Base-by-base conservation (phyloP, 257 asterid species). In the Nicotiana undulata region DNA sequence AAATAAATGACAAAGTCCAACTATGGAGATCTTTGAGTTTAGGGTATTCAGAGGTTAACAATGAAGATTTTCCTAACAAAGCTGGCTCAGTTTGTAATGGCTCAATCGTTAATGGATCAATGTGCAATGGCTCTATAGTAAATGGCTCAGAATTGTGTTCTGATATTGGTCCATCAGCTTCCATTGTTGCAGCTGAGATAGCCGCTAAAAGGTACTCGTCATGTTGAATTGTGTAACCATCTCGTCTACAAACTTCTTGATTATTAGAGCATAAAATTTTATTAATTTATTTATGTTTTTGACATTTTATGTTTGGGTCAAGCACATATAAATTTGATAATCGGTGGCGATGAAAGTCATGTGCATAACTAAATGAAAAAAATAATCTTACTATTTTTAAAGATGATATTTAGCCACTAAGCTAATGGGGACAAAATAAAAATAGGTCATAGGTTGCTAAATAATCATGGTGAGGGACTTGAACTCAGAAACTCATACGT, bases 111-210 rank as follows among this genome's bases (percentile, higher is more conserved):
- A 82, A 85, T 61, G 86, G 89, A 1, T 72, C 88, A 1, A 61
- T 5, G 16, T 60, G 85, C 46, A 76, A 53, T 37, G 90, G 83
- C 3, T 89, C 92, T 4, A 77, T 83, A 26, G 55, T 88, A 20
- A 80, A 88, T 46, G 97, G 89, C 6, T 90, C 94, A 0, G 81
- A 84, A 2, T 52, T 88, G 40, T 81, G 85, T 29, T 90, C 94
- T 1, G 94, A 90, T 31, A 46, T 88, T 31, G 94, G 94, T n/a
- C 98, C 98, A 0, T 94, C 98, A 0, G 98, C 97, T 4, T 93
- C 98, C 0, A 81, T 94, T 20, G 96, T 94, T 85, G 98, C 97
- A 0, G 97, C 94, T 2, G 95, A 91, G 29, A 63, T 94, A 24
- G 91, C 92, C 6, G 92, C 92, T 18, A 67, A 46, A 80, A 87